A percentile compares a stretch with the other conserved stretches of the same genome.
These are phyloP conservation scores for Ophiostoma australiae DNA, from an alignment of 2,329 filamentous ascomycete genomes.

Conservation along the genomic window DNA sequence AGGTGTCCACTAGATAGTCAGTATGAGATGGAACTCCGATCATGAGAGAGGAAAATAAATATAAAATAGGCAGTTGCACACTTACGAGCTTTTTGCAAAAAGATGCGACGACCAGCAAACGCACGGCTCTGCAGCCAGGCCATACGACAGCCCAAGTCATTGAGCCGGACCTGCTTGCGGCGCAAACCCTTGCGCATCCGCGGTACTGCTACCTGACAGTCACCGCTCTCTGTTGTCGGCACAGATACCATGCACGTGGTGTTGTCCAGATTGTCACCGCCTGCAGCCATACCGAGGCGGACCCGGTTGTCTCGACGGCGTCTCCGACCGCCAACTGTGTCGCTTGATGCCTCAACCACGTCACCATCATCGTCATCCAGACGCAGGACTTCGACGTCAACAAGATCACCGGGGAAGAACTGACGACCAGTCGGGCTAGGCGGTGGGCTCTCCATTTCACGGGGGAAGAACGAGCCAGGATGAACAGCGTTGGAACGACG, in stretches of 20 bases:
- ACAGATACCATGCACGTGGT: conserved; percentile 52
- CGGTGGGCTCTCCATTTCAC: conserved; percentile 85
- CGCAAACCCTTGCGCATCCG: conserved; percentile 64
- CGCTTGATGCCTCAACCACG: conserved; percentile 46
- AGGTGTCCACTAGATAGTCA: conserved; percentile 70
- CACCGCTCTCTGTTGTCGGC: conserved; percentile 55
- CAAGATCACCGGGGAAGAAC: conserved; percentile 67
- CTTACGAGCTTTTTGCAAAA: conserved; percentile 87
- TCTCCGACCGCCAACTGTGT: conserved; percentile 35
- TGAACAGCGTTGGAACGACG: conserved; percentile 85
- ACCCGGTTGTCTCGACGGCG: conserved; percentile 32
- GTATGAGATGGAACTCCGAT: too few species aligned
- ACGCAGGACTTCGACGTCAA: conserved; percentile 46
- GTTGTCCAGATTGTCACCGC: conserved; percentile 26
- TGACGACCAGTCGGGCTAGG: conserved; percentile 68
- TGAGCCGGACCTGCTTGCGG: conserved; percentile 80
- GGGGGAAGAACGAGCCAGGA: conserved; percentile 84
- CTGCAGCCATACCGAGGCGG: conserved; percentile 19
- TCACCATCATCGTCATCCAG: conserved; percentile 58
- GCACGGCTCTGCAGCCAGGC: conserved; percentile 93
- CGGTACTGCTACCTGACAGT: conserved; percentile 70
- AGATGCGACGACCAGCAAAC: conserved; percentile 79
- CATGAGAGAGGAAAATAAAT: background rate
- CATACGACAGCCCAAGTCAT: conserved; percentile 91
- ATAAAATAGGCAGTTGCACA: conserved; percentile 31